phyloP scores from a whole-genome alignment of 805 yeast genomes.

The Hagleromyces aurorensis region DNA sequence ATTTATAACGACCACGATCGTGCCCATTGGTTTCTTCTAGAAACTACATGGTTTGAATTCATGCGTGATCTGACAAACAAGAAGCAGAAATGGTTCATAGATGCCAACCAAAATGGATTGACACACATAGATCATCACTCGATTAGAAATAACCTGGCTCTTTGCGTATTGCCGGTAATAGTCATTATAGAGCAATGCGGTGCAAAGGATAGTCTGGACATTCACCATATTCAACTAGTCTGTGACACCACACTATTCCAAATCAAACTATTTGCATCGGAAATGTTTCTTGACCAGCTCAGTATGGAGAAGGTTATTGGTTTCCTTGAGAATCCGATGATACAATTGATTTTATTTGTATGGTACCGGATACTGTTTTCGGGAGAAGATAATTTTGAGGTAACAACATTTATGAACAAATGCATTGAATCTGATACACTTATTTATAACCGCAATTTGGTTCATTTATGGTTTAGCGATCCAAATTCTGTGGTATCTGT shows the following conservation, averaged over 20 bases:
- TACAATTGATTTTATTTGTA: constrained; percentile 17
- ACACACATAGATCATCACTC: constrained; percentile 9
- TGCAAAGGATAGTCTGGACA: constrained; percentile 2
- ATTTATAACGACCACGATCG: too few relatives aligned
- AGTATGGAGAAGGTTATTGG: constrained; percentile 11
- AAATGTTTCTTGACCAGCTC: constrained; percentile 5
- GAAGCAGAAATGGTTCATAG: constrained; percentile 9
- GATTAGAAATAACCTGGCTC: constrained; percentile 17
- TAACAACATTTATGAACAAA: constrained; percentile 1
- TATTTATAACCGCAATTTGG: too few relatives aligned
- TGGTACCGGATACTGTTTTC: constrained; percentile 15
- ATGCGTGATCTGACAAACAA: constrained; percentile 8
- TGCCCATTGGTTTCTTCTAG: constrained; percentile 23
- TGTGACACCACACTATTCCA: constrained; percentile 14
- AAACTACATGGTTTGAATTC: constrained; percentile 24
- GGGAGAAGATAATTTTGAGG: background rate
- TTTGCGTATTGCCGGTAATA: constrained; percentile 16
- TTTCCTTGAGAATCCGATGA: constrained; percentile 14
- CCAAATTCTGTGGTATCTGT: constrained; percentile 7
- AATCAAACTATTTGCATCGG: constrained; percentile 10
- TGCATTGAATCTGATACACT: too few relatives aligned
- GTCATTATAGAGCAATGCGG: constrained; percentile 4
- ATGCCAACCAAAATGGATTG: too few relatives aligned
- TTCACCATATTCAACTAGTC: constrained; percentile 11
- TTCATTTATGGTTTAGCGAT: too few relatives aligned